Conservation (phyloP, 768 basidiomycete genomes). For the Macrocybe gigantea region DNA sequence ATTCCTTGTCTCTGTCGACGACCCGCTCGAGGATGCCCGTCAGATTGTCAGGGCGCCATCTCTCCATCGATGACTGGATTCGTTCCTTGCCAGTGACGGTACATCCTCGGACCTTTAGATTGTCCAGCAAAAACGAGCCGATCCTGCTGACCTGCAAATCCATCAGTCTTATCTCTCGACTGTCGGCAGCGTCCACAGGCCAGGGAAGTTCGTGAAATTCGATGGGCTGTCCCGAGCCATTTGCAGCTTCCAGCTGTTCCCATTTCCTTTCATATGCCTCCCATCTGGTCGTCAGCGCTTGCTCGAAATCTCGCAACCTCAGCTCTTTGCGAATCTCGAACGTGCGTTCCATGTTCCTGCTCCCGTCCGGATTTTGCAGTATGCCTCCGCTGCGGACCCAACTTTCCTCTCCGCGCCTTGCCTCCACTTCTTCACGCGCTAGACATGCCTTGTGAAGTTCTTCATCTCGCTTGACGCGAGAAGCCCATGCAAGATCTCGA, state of each 20-base stretch:
- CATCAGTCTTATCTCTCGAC: constrained; percentile 13
- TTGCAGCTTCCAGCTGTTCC: constrained; percentile 28
- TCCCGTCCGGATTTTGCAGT: constrained; percentile 43
- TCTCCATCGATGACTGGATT: constrained; percentile 52
- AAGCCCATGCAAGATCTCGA: not conserved
- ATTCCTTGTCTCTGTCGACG: constrained; percentile 35
- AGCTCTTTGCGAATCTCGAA: constrained; percentile 43
- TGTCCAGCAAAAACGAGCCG: constrained; percentile 44
- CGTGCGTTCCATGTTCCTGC: constrained; percentile 45
- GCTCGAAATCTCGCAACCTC: constrained; percentile 36
- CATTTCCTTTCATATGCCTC: constrained; percentile 49
- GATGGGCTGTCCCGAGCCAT: constrained; percentile 5
- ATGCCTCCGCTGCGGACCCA: constrained; percentile 58
- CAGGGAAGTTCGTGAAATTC: constrained; percentile 57
- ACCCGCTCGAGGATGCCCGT: constrained; percentile 36
- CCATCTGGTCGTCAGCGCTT: constrained; percentile 35
- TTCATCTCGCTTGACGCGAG: constrained; percentile 2
- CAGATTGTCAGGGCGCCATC: constrained; percentile 69
- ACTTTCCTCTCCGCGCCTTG: constrained; percentile 44
- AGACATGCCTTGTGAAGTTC: constrained; percentile 10
- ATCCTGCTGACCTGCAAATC: constrained; percentile 35
- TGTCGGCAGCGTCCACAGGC: constrained; percentile 34
- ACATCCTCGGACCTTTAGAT: constrained; percentile 34
- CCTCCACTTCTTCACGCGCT: constrained; percentile 32
- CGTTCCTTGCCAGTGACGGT: constrained; percentile 42